Base-by-base conservation (phyloP, 2,329 filamentous ascomycete species). In the Diplodia sapinea region DNA sequence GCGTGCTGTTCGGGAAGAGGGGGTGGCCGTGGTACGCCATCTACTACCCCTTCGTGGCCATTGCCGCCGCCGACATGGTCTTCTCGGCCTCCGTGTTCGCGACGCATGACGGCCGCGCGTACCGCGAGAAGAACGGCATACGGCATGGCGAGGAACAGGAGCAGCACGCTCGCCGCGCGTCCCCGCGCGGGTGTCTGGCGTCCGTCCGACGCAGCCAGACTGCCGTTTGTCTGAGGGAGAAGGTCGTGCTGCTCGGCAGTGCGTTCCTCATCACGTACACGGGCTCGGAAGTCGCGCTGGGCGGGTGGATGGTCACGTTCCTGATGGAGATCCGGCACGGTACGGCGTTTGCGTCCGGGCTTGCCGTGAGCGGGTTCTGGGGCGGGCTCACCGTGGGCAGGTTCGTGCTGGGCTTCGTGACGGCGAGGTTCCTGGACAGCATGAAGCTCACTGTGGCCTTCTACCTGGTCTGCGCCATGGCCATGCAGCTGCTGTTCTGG, bases 301-400 rank as follows among this genome's bases (percentile, higher is more conserved):
- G 90, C 20, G 92, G 92, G 15, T 94, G 92, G 92, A 89, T 96
- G 70, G 89, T 92, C 56, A 89, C 89, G 0, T 96, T 96, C 76
- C 95, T 96, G 91, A 88, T 93, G 17, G 82, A 86, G 20, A 88
- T 93, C 29, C 87, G 93, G 15, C 78, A 89, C 49, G 64, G 64
- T 9, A 51, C 36, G 9, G 55, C 65, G 4, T 72, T 71, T 40
- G 67, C 65, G 15, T 67, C 69, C 5, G 68, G 67, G 11, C 52
- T 72, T 7, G 68, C 69, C 2, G 36, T 61, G 4, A 71, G 69
- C 13, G 70, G 70, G 2, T 72, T 71, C 57, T 72, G 70, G 70
- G 36, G 68, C 1, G 70, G 70, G 3, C 57, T 72, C 23, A 72
- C 70, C 17, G 20, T 69, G 12, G 70, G 70, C 15, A 31, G 70